Evolutionary conservation across 2,329 filamentous ascomycete species (phyloP).

Genomic region (Scedosporium apiospermum): DNA sequence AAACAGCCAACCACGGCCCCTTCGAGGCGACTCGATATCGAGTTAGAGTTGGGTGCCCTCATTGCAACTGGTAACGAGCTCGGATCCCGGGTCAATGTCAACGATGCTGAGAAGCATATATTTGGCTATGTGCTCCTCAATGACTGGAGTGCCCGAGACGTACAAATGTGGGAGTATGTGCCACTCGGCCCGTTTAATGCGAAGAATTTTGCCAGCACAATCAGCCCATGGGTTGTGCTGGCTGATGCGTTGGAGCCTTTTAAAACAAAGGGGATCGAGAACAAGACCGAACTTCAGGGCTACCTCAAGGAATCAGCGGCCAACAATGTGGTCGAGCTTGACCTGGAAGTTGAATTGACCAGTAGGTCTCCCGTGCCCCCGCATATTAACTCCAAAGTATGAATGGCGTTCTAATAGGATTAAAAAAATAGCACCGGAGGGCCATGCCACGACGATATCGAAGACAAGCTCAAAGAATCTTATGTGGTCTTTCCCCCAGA

Average conservation of each 20-base stretch:
- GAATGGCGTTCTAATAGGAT: background rate
- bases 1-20: slow-evolving; percentile 22
- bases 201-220: slow-evolving; percentile 45
- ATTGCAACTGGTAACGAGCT: slow-evolving; percentile 51
- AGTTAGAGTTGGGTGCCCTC: slow-evolving; percentile 63
- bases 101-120: slow-evolving; percentile 52
- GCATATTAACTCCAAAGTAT: background rate
- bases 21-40: slow-evolving; percentile 46
- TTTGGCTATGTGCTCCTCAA: slow-evolving; percentile 58
- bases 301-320: slow-evolving; percentile 9
- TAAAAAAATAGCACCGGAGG: slow-evolving; percentile 5
- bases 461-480: slow-evolving; percentile 26
- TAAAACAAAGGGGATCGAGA: slow-evolving; percentile 9
- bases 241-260: slow-evolving; percentile 36
- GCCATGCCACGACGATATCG: slow-evolving; percentile 7
- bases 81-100: slow-evolving; percentile 52
- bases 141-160: slow-evolving; percentile 49
- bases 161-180: slow-evolving; percentile 46
- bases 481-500: slow-evolving; percentile 68
- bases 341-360: slow-evolving; percentile 10
- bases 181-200: slow-evolving; percentile 48
- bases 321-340: slow-evolving; percentile 10
- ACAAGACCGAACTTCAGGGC: slow-evolving; percentile 12
- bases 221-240: slow-evolving; percentile 49
- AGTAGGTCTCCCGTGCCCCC: slow-evolving; percentile 7